Conservation (phyloP, 1,284 basidiomycete species). For the Thelephora terrestris region DNA sequence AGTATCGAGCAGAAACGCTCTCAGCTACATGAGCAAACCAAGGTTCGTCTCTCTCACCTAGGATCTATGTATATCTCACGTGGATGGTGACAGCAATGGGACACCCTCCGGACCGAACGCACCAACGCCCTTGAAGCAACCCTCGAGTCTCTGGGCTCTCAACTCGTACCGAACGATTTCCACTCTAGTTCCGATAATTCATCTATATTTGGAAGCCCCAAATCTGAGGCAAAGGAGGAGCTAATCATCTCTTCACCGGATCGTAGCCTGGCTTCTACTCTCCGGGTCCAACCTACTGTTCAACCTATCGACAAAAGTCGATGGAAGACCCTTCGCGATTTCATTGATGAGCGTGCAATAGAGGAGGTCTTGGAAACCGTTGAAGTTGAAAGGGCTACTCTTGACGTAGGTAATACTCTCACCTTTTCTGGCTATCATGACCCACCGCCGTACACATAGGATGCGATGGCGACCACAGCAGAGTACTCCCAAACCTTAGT, state of each 20-base stretch:
- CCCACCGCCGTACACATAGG: constrained; percentile 26
- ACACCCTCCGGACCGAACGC: constrained; percentile 44
- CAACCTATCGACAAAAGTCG: constrained; percentile 32
- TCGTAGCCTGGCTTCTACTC: neutral
- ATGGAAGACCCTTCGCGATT: constrained; percentile 76
- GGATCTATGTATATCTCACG: neutral
- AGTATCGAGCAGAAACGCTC: constrained; percentile 59
- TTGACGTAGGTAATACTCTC: constrained; percentile 44
- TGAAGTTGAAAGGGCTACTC: constrained; percentile 50
- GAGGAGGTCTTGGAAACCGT: constrained; percentile 64
- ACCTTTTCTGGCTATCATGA: neutral
- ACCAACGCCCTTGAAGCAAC: constrained; percentile 53
- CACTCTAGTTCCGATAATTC: constrained; percentile 55
- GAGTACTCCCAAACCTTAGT: constrained; percentile 56
- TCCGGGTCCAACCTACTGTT: neutral
- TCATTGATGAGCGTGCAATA: constrained; percentile 70
- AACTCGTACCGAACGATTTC: constrained; percentile 67
- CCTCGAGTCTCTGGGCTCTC: constrained; percentile 58
- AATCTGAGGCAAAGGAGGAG: constrained; percentile 30
- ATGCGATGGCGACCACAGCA: constrained; percentile 48
- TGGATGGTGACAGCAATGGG: constrained; percentile 49
- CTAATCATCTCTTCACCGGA: neutral
- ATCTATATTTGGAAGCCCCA: constrained; percentile 67
- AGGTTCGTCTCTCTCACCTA: constrained; percentile 31
- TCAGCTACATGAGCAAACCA: constrained; percentile 45